These are phyloP conservation scores for Pugionium cornutum DNA, from an alignment of 345 rosid species.

Conservation along the genomic window DNA sequence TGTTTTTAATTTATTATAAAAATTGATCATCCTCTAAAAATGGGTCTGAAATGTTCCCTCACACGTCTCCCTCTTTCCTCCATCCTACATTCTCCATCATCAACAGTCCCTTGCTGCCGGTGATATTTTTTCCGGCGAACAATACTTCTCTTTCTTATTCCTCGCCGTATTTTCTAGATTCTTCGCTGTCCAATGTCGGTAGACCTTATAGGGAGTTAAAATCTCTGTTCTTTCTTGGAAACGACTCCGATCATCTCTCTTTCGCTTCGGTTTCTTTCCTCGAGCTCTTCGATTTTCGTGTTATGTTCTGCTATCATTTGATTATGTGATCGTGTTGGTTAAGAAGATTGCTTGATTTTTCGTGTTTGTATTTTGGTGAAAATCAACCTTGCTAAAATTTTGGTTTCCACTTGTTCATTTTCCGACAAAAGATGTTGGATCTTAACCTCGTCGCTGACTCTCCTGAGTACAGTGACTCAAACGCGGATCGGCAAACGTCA, in stretches of 20 bases:
- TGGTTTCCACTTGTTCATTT: background rate
- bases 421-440: conserved; percentile 63
- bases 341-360: background rate
- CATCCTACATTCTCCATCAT: conserved; percentile 24
- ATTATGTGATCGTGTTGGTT: conserved; percentile 8
- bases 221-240: background rate
- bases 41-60: conserved; percentile 48
- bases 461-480: conserved; percentile 53
- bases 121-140: conserved; percentile 30
- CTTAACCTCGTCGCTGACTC: conserved; percentile 70
- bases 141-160: conserved; percentile 1
- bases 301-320: conserved; percentile 1
- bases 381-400: background rate
- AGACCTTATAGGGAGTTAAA: background rate
- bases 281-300: background rate
- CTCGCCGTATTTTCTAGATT: background rate
- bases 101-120: conserved; percentile 35
- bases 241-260: conserved; percentile 25
- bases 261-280: background rate
- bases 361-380: conserved; percentile 9
- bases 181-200: conserved; percentile 25
- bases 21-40: conserved; percentile 38
- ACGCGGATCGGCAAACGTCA: conserved; percentile 43
- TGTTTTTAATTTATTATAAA: conserved; percentile 35
- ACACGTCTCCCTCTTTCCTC: conserved; percentile 39